Base-by-base conservation (phyloP, 2,329 filamentous ascomycete genomes). In the Colletotrichum tamarilloi region DNA sequence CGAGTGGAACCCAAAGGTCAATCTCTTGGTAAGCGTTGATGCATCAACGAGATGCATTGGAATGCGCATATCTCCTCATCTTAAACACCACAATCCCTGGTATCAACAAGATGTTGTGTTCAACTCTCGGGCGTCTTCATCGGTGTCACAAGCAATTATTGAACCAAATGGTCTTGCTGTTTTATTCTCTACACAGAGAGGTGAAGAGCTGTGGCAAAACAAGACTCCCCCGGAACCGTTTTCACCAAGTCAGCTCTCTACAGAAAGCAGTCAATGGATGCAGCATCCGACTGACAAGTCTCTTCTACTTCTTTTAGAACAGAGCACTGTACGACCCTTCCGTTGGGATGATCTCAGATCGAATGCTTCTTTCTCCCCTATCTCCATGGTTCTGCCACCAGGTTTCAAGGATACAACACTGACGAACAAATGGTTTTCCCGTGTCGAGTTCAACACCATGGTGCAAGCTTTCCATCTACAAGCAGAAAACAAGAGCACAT, bases 181-280 rank as follows among this genome's bases (percentile, higher is more conserved):
- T 38, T 24, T 38, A 14, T 28, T 63, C 24, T 52, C 60, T 49
- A 63, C 38, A n/a, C 35, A 38, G 24, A 16, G 22, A 28, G 22
- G 16, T 42, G 16, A 38, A 63, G 24, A 63, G 12, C 35, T 19
- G n/a, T 46, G 60, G 60, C 38, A 49, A 26, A n/a, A 26, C n/a
- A 55, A 70, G 2, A 65, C 72, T 42, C 75, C n/a, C 14, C 14
- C 46, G 11, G 46, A 22, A 19, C 32, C 32, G 11, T 35, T 35
- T 12, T 35, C 32, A 11, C 3, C 32, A 12, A 49, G 46, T 49
- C 46, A 22, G n/a, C n/a, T 19, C 46, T 49, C 46, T 5, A 14
- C 46, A 22, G 46, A 49, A 9, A 22, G 16, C n/a, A 4, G 46
- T 19, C 46, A 22, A 49, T 49, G 46, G 46, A 49, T 49, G 46